Conservation (phyloP, 768 basidiomycete genomes). For the Mycena capillaripes region DNA sequence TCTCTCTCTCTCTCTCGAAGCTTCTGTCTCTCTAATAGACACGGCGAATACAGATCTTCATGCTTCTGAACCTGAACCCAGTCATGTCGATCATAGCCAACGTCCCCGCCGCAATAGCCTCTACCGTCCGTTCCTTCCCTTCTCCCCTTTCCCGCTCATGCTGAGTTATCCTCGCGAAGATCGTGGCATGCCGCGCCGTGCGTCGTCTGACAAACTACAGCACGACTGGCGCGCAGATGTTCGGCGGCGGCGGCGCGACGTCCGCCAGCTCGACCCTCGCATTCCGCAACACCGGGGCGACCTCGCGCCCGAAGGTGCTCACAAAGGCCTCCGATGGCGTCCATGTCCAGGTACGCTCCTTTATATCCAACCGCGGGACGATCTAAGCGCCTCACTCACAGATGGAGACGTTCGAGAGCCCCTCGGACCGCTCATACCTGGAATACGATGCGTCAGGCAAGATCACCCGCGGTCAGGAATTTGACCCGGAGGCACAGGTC, state of each 20-base stretch:
- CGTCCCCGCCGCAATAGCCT: constrained; percentile 68
- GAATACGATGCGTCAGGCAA: constrained; percentile 74
- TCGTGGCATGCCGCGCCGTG: constrained; percentile 64
- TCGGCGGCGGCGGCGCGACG: constrained; percentile 46
- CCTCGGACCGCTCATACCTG: constrained; percentile 56
- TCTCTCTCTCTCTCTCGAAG: constrained; percentile 3
- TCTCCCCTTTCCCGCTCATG: background rate
- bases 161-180: constrained; percentile 45
- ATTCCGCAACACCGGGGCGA: constrained; percentile 59
- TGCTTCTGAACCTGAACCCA: constrained; percentile 66
- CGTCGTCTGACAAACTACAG: constrained; percentile 67
- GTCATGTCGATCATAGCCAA: constrained; percentile 70
- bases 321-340: constrained; percentile 55
- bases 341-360: constrained; percentile 54
- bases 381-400: constrained; percentile 43
- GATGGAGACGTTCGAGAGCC: constrained; percentile 78
- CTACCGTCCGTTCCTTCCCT: constrained; percentile 62
- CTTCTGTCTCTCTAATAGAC: constrained; percentile 7
- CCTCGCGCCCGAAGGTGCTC: constrained; percentile 64
- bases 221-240: constrained; percentile 34
- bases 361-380: background rate
- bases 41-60: constrained; percentile 53
- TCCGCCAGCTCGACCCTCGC: constrained; percentile 70
- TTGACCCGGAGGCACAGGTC: constrained; percentile 72
- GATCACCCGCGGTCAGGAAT: constrained; percentile 57